phyloP scores from a whole-genome alignment of 495 filamentous ascomycete species.

The Pseudotulostoma volvatum region DNA sequence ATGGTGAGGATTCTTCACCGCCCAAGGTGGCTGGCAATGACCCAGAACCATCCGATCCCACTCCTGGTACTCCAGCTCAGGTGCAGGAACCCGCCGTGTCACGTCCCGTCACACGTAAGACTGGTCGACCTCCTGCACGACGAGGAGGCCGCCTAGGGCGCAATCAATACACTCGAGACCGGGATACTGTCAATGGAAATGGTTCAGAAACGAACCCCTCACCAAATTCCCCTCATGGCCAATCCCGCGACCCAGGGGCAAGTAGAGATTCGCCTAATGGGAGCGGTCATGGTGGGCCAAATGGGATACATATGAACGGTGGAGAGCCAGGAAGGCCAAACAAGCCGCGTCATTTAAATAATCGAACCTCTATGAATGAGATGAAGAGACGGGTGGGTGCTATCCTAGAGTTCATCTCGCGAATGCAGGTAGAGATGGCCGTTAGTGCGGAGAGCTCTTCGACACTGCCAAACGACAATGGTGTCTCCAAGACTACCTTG shows the following conservation, averaged over 20 bases:
- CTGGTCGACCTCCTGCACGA: conserved; percentile 44
- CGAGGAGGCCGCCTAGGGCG: conserved; percentile 55
- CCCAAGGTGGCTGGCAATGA: conserved; percentile 22
- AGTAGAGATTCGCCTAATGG: conserved; percentile 19
- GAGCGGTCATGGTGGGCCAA: conserved; percentile 17
- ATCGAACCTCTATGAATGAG: conserved; percentile 66
- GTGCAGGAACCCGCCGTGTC: conserved; percentile 20
- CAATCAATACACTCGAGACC: conserved; percentile 75
- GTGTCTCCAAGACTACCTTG: conserved; percentile 6
- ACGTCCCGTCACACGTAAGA: conserved; percentile 44
- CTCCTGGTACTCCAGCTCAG: conserved; percentile 38
- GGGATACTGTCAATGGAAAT: conserved; percentile 37
- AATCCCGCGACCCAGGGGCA: conserved; percentile 42
- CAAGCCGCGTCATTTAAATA: conserved; percentile 40
- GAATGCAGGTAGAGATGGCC: conserved; percentile 81
- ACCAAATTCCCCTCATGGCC: conserved; percentile 42
- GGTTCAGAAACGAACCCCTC: conserved; percentile 25
- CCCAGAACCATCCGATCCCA: conserved; percentile 29
- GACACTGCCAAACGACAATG: conserved; percentile 20
- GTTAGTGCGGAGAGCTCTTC: conserved; percentile 26
- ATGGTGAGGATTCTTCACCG: conserved; percentile 21
- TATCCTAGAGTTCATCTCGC: conserved; percentile 79
- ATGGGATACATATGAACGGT: conserved; percentile 25
- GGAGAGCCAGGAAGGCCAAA: conserved; percentile 35
- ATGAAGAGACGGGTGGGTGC: conserved; percentile 73